These are phyloP conservation scores for Umbelopsis vinacea DNA, from an alignment of 192 early-diverging fungal genomes.

Conservation along the genomic window DNA sequence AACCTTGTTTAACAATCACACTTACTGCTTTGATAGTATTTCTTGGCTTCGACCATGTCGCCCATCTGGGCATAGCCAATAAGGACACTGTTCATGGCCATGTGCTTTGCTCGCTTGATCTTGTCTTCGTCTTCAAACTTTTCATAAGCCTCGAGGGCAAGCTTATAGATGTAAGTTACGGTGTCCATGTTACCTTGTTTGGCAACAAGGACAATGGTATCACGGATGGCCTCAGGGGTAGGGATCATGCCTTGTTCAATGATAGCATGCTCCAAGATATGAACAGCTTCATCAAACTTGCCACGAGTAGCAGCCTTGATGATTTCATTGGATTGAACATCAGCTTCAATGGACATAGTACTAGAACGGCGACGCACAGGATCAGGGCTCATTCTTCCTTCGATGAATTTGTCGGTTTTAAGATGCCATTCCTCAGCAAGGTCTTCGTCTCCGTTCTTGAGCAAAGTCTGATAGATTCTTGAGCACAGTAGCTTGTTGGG, in stretches of 20 bases:
- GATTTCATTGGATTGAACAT: slow-evolving; percentile 31
- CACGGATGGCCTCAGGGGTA: slow-evolving; percentile 36
- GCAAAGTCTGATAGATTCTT: slow-evolving; percentile 15
- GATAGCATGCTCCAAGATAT: slow-evolving; percentile 31
- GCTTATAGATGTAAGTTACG: slow-evolving; percentile 24
- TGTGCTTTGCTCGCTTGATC: slow-evolving; percentile 14
- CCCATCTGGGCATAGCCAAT: slow-evolving; percentile 54
- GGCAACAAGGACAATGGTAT: slow-evolving; percentile 36
- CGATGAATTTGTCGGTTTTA: slow-evolving; percentile 9
- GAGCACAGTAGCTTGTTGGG: slow-evolving; percentile 18
- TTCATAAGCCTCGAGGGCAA: neutral
- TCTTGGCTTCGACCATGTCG: slow-evolving; percentile 54
- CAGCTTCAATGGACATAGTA: slow-evolving; percentile 18
- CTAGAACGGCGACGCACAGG: slow-evolving; percentile 13
- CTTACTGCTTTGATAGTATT: slow-evolving; percentile 50
- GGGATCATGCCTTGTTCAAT: slow-evolving; percentile 30
- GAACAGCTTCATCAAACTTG: slow-evolving; percentile 29
- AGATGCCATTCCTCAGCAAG: neutral
- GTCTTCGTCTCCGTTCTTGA: slow-evolving; percentile 5
- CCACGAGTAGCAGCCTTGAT: slow-evolving; percentile 23
- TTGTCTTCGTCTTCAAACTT: slow-evolving; percentile 11
- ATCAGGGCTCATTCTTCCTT: slow-evolving; percentile 11
- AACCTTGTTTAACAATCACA: neutral
- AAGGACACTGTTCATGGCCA: slow-evolving; percentile 48
- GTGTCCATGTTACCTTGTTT: slow-evolving; percentile 29